Conservation (phyloP, 2,329 filamentous ascomycete species). For the Pseudogymnoascus sp. region DNA sequence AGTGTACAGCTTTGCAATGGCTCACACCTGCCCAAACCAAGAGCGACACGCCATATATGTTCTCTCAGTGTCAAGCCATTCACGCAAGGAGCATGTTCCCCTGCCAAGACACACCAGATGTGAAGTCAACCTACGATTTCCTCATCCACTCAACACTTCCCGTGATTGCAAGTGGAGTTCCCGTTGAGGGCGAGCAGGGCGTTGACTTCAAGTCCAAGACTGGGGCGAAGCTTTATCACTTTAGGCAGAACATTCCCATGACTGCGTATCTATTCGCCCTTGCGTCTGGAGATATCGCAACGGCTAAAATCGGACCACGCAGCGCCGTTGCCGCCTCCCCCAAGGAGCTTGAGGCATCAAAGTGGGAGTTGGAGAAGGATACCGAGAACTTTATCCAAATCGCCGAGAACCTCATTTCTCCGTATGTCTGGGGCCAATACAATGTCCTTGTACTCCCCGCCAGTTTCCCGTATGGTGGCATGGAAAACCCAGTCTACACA, state of each 20-base stretch:
- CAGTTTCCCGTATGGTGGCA: constrained; percentile 78
- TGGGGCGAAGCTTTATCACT: constrained; percentile 62
- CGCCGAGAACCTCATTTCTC: constrained; percentile 73
- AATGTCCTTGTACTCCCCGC: constrained; percentile 87
- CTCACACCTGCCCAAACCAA: constrained; percentile 87
- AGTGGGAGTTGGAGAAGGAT: constrained; percentile 86
- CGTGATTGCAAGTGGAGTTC: constrained; percentile 83
- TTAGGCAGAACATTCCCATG: constrained; percentile 86
- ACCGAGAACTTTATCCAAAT: constrained; percentile 88
- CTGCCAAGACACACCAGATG: constrained; percentile 94
- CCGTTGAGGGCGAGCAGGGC: constrained; percentile 40
- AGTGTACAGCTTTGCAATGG: constrained; percentile 93
- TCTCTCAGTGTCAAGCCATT: constrained; percentile 96
- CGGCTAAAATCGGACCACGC: constrained; percentile 77
- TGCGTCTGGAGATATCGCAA: constrained; percentile 76
- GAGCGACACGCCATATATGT: constrained; percentile 96
- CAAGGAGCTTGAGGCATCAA: constrained; percentile 73
- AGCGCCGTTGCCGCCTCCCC: constrained; percentile 82
- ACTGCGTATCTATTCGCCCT: constrained; percentile 93
- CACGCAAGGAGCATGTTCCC: constrained; percentile 91
- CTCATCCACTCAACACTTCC: constrained; percentile 78
- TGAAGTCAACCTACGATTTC: constrained; percentile 93
- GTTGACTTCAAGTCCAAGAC: constrained; percentile 43
- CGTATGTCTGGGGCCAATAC: constrained; percentile 91
- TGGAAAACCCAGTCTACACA: constrained; percentile 85